phyloP scores from a whole-genome alignment of 1,139 yeast genomes.

The Eremothecium gossypii region DNA sequence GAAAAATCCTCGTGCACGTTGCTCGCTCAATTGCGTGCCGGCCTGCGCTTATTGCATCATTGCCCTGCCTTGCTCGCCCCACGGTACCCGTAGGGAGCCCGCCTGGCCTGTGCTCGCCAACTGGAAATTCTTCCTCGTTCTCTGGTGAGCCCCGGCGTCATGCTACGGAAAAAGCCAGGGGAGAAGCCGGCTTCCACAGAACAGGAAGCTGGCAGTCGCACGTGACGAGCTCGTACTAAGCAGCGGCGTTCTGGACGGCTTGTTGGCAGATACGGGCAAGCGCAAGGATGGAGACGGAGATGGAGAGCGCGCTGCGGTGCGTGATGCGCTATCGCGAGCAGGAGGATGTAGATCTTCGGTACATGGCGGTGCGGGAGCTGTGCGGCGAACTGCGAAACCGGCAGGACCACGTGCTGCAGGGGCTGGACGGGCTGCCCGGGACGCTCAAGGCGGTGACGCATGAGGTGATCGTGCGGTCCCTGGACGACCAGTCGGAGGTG shows the following conservation, averaged over 20 bases:
- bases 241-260: no score
- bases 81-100: no score
- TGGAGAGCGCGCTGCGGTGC: background rate
- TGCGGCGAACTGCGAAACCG: background rate
- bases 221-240: no score
- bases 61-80: no score
- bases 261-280: background rate
- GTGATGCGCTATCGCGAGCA: background rate
- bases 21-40: no score
- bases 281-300: background rate
- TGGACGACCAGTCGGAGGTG: background rate
- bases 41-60: no score
- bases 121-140: no score
- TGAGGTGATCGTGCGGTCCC: background rate
- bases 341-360: conserved; percentile 8
- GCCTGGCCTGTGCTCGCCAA: no score
- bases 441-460: conserved; percentile 1
- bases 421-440: background rate
- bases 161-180: no score
- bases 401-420: background rate
- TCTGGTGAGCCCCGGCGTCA: no score
- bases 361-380: conserved; percentile 9
- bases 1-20: background rate
- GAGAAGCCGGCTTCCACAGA: no score
- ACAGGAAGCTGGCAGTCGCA: no score